phyloP scores from a whole-genome alignment of 176 grass and related monocot species.

The Ensete ventricosum region DNA sequence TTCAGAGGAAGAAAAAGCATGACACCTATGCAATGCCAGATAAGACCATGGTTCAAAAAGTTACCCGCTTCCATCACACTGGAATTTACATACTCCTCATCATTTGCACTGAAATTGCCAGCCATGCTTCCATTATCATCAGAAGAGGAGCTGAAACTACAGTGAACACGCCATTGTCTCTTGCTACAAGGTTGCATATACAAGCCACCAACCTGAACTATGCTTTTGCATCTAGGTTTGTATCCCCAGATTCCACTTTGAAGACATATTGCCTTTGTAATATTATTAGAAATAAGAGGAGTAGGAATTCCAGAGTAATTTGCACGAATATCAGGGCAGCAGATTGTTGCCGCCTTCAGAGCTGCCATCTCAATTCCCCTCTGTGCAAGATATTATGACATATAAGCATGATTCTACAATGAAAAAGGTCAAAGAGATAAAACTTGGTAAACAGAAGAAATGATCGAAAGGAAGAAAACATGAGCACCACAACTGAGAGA shows the following conservation, averaged over 20 bases:
- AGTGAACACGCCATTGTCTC: constrained; percentile 30
- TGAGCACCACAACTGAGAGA: too few species aligned
- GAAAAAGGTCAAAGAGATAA: not conserved
- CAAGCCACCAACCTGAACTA: constrained; percentile 27
- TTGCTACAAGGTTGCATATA: constrained; percentile 19
- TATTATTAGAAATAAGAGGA: constrained; percentile 27
- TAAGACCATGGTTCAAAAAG: not conserved
- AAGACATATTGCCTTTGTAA: constrained; percentile 32
- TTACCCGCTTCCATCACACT: constrained; percentile 86
- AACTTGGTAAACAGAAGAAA: not conserved
- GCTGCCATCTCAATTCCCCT: constrained; percentile 32
- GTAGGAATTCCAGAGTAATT: constrained; percentile 35
- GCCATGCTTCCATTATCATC: constrained; percentile 63
- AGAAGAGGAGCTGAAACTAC: constrained; percentile 75
- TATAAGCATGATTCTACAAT: not conserved
- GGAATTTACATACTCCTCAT: constrained; percentile 83
- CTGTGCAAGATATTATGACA: not conserved
- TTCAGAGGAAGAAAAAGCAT: not conserved
- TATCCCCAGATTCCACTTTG: constrained; percentile 46
- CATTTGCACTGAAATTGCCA: constrained; percentile 69
- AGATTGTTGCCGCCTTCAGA: constrained; percentile 50
- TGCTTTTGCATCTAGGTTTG: constrained; percentile 37
- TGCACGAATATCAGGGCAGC: constrained; percentile 35
- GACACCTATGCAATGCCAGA: too few species aligned
- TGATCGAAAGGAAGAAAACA: too few species aligned